Conservation (phyloP, 2,329 filamentous ascomycete species). For the Mariannaea sp. region DNA sequence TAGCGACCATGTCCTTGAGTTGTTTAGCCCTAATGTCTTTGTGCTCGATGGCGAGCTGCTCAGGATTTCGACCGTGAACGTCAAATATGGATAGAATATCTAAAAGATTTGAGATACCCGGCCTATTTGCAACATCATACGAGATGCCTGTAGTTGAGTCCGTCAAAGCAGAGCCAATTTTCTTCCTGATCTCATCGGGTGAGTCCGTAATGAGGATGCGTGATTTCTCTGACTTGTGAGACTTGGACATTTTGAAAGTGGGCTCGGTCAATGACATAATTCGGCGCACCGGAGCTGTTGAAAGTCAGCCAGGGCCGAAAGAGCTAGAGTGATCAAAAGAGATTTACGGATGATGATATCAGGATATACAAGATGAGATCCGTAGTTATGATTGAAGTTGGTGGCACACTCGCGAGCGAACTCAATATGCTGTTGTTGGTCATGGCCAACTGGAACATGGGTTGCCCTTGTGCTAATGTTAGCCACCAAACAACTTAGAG, state of each 20-base stretch:
- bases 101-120: slow-evolving; percentile 87
- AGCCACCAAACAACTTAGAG: slow-evolving; percentile 37
- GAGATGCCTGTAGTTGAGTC: slow-evolving; percentile 70
- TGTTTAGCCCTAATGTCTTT: slow-evolving; percentile 44
- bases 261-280: slow-evolving; percentile 90
- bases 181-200: slow-evolving; percentile 65
- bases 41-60: slow-evolving; percentile 48
- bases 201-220: slow-evolving; percentile 83
- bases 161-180: slow-evolving; percentile 76
- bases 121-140: slow-evolving; percentile 72
- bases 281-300: slow-evolving; percentile 73
- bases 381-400: slow-evolving; percentile 82
- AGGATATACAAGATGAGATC: slow-evolving; percentile 66
- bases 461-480: slow-evolving; percentile 58
- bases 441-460: slow-evolving; percentile 95
- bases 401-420: slow-evolving; percentile 85
- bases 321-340: no score
- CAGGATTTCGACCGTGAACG: slow-evolving; percentile 44
- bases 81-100: slow-evolving; percentile 77
- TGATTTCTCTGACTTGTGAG: slow-evolving; percentile 70
- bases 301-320: slow-evolving; percentile 1
- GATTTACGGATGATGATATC: slow-evolving; percentile 70
- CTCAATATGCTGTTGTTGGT: slow-evolving; percentile 92
- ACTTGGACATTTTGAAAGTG: slow-evolving; percentile 92
- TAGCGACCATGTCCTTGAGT: slow-evolving; percentile 60